Percentiles rank a stretch among this genome's conserved stretches.
Conservation (phyloP, 768 basidiomycete species). For the Rhodosporidiobolus sp. region DNA sequence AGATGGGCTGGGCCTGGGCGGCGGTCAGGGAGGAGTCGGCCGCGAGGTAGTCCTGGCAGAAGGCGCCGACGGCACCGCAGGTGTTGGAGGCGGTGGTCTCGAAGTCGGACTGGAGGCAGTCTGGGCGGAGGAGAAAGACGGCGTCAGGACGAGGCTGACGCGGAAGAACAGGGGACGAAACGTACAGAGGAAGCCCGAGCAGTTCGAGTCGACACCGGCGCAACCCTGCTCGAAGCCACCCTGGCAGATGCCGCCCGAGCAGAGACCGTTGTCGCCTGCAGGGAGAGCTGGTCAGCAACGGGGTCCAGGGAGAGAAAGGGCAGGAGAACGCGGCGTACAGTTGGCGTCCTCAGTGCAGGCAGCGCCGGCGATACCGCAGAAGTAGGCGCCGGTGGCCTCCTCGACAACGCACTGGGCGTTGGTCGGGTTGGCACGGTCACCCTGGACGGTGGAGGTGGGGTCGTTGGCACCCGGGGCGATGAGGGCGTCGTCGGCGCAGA, state of each 20-base stretch:
- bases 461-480: not conserved
- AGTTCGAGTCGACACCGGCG: conserved; percentile 6
- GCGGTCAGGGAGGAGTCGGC: not conserved
- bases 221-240: conserved; percentile 19
- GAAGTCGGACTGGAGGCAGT: conserved; percentile 14
- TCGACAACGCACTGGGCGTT: conserved; percentile 2
- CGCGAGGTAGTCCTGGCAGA: conserved; percentile 14
- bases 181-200: conserved; percentile 28
- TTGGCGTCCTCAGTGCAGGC: conserved; percentile 2
- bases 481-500: not conserved
- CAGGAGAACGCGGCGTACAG: no score
- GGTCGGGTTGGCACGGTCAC: conserved; percentile 5
- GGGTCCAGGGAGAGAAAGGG: not conserved
- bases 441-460: not conserved
- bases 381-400: conserved; percentile 11
- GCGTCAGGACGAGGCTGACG: no score
- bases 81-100: not conserved
- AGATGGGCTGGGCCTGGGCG: conserved; percentile 7
- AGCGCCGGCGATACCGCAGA: conserved; percentile 27
- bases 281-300: not conserved
- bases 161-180: no score
- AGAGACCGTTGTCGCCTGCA: conserved; percentile 12
- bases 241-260: conserved; percentile 4
- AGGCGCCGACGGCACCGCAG: conserved; percentile 19
- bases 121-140: no score